Percentiles rank a stretch among this genome's conserved stretches.
These are phyloP conservation scores for Echeveria elegans DNA, from an alignment of 164 flowering plant genomes.

Conservation along the genomic window DNA sequence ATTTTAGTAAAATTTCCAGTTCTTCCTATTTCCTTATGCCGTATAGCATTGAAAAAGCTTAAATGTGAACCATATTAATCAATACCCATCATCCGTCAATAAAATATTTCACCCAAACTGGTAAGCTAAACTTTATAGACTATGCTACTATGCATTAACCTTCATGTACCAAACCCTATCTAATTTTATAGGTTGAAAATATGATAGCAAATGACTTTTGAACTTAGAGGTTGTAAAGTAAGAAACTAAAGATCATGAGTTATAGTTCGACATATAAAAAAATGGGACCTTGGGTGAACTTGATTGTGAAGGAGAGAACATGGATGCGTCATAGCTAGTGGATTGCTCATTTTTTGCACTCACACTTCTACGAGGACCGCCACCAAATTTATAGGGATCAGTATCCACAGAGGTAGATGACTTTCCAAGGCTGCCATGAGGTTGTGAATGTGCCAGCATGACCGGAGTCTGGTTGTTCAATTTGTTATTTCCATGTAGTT, in stretches of 20 bases:
- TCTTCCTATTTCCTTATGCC: not conserved
- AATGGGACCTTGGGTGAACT: constrained; percentile 62
- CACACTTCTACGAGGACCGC: constrained; percentile 50
- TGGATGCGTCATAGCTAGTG: constrained; percentile 73
- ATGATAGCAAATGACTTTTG: no score
- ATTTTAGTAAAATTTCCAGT: not conserved
- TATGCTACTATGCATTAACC: no score
- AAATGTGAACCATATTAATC: no score
- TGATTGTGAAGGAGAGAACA: constrained; percentile 73
- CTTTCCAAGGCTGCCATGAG: not conserved
- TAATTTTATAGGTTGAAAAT: no score
- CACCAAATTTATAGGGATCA: constrained; percentile 17
- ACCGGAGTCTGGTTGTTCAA: not conserved
- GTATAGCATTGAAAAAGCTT: not conserved
- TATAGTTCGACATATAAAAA: no score
- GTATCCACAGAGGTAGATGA: not conserved
- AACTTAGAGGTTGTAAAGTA: no score
- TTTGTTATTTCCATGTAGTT: not conserved
- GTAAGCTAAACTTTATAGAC: no score
- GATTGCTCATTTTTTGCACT: constrained; percentile 67
- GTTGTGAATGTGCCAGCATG: constrained; percentile 5
- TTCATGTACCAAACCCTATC: no score
- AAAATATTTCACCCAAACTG: no score
- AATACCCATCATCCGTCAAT: no score
- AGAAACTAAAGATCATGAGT: no score